A percentile compares a stretch with the other conserved stretches of the same genome.
These are phyloP conservation scores for Theobroma grandiflorum DNA, from an alignment of 441 rosid species.

Conservation along the genomic window DNA sequence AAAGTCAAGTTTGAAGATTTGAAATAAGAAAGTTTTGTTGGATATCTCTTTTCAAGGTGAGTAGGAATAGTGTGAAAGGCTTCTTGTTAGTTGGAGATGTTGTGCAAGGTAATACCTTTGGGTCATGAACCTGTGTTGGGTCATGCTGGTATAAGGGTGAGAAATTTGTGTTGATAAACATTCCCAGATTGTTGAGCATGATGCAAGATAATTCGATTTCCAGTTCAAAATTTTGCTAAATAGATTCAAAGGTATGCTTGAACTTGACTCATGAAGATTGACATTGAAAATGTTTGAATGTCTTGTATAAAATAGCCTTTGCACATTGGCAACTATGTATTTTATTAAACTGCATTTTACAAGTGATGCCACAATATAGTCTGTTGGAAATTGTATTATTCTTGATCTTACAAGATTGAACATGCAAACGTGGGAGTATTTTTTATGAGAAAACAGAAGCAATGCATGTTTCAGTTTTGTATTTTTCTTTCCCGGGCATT, in stretches of 20 bases:
- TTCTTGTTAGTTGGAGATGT: not conserved
- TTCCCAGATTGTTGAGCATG: not conserved
- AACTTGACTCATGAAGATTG: not conserved
- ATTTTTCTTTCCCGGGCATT: not conserved
- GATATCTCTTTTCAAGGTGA: not conserved
- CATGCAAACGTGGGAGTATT: not conserved
- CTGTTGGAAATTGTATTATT: too few species aligned
- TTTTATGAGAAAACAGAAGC: not conserved
- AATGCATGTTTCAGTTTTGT: not conserved
- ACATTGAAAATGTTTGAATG: not conserved
- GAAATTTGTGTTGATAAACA: not conserved
- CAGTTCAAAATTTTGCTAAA: not conserved
- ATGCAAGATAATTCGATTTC: not conserved
- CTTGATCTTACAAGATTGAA: not conserved
- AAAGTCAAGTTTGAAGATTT: conserved; percentile 3
- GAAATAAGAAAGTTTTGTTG: not conserved
- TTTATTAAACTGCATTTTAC: not conserved
- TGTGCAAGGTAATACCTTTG: not conserved
- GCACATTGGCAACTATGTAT: not conserved
- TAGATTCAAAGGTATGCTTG: not conserved
- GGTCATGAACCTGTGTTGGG: not conserved
- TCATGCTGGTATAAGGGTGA: not conserved
- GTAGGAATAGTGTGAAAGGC: not conserved
- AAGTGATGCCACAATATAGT: not conserved
- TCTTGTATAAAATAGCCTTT: not conserved